Evolutionary conservation across 306 rosid species (phyloP).

Genomic region (Lathyrus sativus): DNA sequence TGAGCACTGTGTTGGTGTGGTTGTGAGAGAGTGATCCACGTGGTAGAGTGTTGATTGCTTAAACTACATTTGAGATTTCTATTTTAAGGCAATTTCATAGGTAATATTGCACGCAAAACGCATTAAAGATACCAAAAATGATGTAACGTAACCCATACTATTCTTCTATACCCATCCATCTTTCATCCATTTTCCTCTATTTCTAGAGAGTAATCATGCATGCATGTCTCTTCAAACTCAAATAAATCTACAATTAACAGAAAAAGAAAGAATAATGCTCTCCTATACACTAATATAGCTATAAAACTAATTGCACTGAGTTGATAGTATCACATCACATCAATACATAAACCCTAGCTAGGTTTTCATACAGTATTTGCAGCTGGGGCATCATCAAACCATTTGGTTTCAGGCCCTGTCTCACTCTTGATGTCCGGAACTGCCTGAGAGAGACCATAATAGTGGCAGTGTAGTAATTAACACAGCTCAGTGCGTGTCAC

Average conservation of each 20-base stretch:
- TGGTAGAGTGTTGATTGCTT: background rate
- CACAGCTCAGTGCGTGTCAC: background rate
- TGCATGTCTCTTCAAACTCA: background rate
- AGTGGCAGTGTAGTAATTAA: background rate
- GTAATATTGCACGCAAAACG: background rate
- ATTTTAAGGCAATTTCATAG: constrained; percentile 15
- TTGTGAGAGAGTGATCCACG: no score
- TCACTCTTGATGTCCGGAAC: background rate
- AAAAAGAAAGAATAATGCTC: no score
- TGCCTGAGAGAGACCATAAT: no score
- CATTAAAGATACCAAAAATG: constrained; percentile 34
- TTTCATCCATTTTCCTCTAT: background rate
- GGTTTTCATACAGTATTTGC: background rate
- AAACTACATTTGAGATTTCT: constrained; percentile 24
- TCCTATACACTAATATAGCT: no score
- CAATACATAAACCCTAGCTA: background rate
- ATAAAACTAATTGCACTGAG: background rate
- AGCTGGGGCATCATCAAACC: background rate
- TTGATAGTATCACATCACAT: background rate
- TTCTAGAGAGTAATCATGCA: background rate
- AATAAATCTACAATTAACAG: no score
- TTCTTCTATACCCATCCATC: background rate
- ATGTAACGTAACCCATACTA: background rate
- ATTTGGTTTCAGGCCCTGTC: background rate
- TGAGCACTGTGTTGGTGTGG: no score